Evolutionary conservation across 495 filamentous ascomycete species (phyloP), one percentile per base, ranked within the genome.

Genomic region (Amniculicola lignicola): DNA sequence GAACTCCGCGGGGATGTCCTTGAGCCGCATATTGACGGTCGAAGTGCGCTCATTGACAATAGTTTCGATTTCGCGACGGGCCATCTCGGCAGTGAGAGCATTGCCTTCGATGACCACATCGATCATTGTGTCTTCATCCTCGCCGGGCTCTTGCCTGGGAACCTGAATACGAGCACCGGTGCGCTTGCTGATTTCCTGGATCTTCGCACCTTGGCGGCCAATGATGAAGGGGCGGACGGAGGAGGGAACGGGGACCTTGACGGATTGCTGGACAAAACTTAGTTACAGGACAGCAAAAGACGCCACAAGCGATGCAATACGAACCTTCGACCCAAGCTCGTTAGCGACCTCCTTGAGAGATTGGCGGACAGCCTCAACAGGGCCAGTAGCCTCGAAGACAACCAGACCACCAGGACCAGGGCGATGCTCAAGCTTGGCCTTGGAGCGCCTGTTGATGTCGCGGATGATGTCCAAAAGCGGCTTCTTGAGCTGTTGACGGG

Each of bases 41-140:
- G 89, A 85, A 15, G 85, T 84, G 22, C 87, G 85, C 70, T 96
- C 90, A 62, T 85, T 86, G 19, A 88, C 88, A 66, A 96, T 96
- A 47, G 79, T 79, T 61, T 85, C 79, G 53, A 99, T 90, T 48
- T 85, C 83, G n/a, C 83, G 80, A 39, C 82, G 79, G 33, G 94
- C 93, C 70, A 90, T 79, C 48, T 84, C 84, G 16, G 85, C 87
- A 39, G 90, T 83, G 36, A 93, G 79, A 7, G 90, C 82, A 69
- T 96, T 90, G 62, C 93, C 93, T 69, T 97, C 90, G 60, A 99
- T 84, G 19, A 82, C 55, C 23, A 99, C 84, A 62, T 96, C 86
- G 50, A 97, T 87, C 42, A 81, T 83, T 28, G 81, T 78, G 63
- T 86, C 84, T 39, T 94, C 89, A 56, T 97, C 93, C 29, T 88